These are phyloP conservation scores for Rhodosporidiobolus sp. DNA, from an alignment of 768 basidiomycete genomes.

Conservation along the genomic window DNA sequence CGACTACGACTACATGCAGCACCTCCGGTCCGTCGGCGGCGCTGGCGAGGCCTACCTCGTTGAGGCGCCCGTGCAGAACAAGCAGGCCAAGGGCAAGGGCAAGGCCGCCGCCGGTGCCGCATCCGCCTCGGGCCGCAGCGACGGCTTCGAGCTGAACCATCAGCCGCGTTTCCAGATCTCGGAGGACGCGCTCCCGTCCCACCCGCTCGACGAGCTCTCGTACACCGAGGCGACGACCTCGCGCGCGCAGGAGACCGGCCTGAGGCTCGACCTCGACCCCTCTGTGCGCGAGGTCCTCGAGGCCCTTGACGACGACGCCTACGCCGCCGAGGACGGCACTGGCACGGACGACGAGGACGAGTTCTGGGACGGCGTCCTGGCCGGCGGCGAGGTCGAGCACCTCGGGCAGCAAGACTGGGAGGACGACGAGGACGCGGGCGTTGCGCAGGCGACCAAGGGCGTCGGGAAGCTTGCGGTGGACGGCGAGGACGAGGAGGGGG, in stretches of 20 bases:
- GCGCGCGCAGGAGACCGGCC: conserved; percentile 55
- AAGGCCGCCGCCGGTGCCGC: too few relatives aligned
- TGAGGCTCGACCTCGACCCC: conserved; percentile 95
- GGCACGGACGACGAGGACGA: conserved; percentile 60
- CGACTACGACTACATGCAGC: conserved; percentile 97
- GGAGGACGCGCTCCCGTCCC: conserved; percentile 61
- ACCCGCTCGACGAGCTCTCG: conserved; percentile 57
- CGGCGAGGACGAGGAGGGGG: conserved; percentile 52
- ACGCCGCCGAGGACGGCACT: conserved; percentile 67
- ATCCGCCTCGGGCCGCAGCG: conserved; percentile 45
- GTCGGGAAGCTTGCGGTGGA: conserved; percentile 52
- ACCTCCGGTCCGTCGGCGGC: conserved; percentile 72
- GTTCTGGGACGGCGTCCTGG: conserved; percentile 50
- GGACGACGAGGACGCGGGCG: conserved; percentile 41
- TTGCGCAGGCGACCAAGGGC: conserved; percentile 30
- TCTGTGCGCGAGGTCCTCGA: conserved; percentile 88
- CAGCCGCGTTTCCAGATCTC: conserved; percentile 66
- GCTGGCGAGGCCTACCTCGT: conserved; percentile 75
- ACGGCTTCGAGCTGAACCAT: conserved; percentile 58
- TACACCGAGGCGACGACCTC: conserved; percentile 55
- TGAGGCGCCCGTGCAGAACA: conserved; percentile 60
- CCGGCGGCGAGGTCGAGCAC: conserved; percentile 52
- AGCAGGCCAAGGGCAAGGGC: conserved; percentile 49
- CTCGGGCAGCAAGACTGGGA: conserved; percentile 50
- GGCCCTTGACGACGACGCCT: conserved; percentile 92